These are phyloP conservation scores for Colletotrichum simmondsii DNA, from an alignment of 2,329 filamentous ascomycete genomes.

Conservation along the genomic window DNA sequence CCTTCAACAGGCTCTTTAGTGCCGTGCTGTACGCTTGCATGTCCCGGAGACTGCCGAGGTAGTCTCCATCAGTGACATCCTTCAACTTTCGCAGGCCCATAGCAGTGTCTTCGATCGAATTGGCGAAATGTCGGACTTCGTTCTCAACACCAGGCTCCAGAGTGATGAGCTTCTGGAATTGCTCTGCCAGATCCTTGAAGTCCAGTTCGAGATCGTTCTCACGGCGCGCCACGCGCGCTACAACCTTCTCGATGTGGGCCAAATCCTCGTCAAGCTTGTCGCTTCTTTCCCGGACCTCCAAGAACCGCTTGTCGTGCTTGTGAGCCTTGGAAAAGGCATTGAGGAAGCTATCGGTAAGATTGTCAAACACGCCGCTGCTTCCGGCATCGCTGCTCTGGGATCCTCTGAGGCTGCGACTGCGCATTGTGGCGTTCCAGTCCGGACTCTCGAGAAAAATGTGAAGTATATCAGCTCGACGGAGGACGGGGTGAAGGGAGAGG, in stretches of 20 bases:
- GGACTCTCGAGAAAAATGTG: slow-evolving; percentile 90
- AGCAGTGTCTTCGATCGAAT: slow-evolving; percentile 85
- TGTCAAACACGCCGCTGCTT: slow-evolving; percentile 85
- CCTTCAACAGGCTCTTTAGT: slow-evolving; percentile 88
- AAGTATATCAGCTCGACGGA: slow-evolving; percentile 84
- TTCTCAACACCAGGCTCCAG: slow-evolving; percentile 89
- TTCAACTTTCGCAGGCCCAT: slow-evolving; percentile 82
- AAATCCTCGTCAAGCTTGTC: slow-evolving; percentile 96
- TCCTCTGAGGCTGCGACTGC: slow-evolving; percentile 75
- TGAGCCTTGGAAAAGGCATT: slow-evolving; percentile 98
- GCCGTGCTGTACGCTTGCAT: slow-evolving; percentile 96
- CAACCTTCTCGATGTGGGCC: slow-evolving; percentile 93
- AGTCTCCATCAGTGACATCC: slow-evolving; percentile 94
- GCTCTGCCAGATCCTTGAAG: slow-evolving; percentile 88
- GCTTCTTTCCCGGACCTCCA: slow-evolving; percentile 91
- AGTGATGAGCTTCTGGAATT: slow-evolving; percentile 92
- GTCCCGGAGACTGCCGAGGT: slow-evolving; percentile 90
- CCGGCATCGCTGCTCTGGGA: slow-evolving; percentile 61
- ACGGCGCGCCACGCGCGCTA: slow-evolving; percentile 87
- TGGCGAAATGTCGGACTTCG: slow-evolving; percentile 86
- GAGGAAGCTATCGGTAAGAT: slow-evolving; percentile 94
- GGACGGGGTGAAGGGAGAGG: slow-evolving; percentile 86
- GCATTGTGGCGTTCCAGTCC: slow-evolving; percentile 98
- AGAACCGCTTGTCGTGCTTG: slow-evolving; percentile 93
- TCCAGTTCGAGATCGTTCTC: slow-evolving; percentile 90